phyloP scores from a whole-genome alignment of 2,329 filamentous ascomycete species.

The Monosporascus sp. region DNA sequence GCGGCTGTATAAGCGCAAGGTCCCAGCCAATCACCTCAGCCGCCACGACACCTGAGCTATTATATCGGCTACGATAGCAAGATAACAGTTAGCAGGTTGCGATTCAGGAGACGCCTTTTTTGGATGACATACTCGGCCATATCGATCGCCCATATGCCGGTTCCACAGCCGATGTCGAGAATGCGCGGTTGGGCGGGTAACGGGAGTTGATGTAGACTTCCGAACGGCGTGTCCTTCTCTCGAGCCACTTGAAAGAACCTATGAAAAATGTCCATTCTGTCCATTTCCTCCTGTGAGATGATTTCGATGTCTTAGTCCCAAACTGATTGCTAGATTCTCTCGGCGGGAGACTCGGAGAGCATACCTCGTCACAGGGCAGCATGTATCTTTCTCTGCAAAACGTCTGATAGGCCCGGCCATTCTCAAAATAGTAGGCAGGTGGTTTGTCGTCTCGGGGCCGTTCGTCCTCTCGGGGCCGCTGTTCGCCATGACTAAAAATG shows the following conservation, averaged over 20 bases:
- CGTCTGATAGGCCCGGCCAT: constrained; percentile 65
- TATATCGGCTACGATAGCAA: constrained; percentile 12
- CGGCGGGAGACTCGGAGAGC: constrained; percentile 11
- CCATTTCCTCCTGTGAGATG: constrained; percentile 57
- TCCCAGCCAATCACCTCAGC: constrained; percentile 30
- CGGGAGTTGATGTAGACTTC: constrained; percentile 29
- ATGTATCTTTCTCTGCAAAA: constrained; percentile 66
- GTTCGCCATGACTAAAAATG: constrained; percentile 3
- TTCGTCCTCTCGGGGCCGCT: constrained; percentile 8
- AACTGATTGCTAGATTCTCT: constrained; percentile 9
- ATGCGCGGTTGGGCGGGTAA: constrained; percentile 36
- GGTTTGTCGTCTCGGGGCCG: constrained; percentile 8
- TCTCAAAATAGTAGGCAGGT: constrained; percentile 46
- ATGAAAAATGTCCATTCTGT: constrained; percentile 77
- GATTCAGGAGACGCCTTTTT: background rate
- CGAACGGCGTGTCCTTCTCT: constrained; percentile 27
- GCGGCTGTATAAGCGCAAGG: constrained; percentile 31
- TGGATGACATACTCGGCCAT: constrained; percentile 62
- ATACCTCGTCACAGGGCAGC: constrained; percentile 71
- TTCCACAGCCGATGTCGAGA: constrained; percentile 74
- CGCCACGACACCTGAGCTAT: constrained; percentile 7
- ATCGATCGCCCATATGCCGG: constrained; percentile 86
- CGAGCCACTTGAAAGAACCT: constrained; percentile 66
- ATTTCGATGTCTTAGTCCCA: background rate
- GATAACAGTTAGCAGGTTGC: constrained; percentile 4